Percentiles rank a stretch among this genome's conserved stretches.
phyloP scores from a whole-genome alignment of 1,284 basidiomycete genomes.

The Fomes fomentarius region DNA sequence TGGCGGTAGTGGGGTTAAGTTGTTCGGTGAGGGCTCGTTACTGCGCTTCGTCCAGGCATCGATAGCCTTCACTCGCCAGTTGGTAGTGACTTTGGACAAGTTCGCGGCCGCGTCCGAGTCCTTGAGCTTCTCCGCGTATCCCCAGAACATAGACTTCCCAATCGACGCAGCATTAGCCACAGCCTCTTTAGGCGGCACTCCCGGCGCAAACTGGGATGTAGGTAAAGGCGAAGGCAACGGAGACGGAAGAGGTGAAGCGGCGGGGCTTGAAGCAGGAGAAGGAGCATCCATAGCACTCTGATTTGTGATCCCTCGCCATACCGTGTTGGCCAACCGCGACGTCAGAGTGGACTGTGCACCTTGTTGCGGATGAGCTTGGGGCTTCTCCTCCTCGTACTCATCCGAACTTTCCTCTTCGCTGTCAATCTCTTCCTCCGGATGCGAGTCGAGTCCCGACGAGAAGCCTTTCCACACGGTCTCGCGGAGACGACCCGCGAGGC shows the following conservation, averaged over 20 bases:
- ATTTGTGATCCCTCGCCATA: constrained; percentile 78
- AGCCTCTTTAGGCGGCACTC: constrained; percentile 20
- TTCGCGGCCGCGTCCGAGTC: constrained; percentile 72
- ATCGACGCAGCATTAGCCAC: constrained; percentile 18
- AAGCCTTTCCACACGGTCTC: constrained; percentile 73
- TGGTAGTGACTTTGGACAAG: constrained; percentile 71
- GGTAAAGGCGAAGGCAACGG: constrained; percentile 35
- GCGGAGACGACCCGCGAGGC: constrained; percentile 58
- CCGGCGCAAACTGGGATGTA: constrained; percentile 26
- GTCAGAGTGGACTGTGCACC: constrained; percentile 43
- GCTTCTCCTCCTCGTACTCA: constrained; percentile 47
- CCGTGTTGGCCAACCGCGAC: constrained; percentile 57
- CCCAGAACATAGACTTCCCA: constrained; percentile 50
- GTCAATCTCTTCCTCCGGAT: constrained; percentile 35
- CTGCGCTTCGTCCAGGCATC: constrained; percentile 38
- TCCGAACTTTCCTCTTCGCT: constrained; percentile 38
- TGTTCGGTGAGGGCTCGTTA: constrained; percentile 14
- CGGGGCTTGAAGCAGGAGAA: constrained; percentile 43
- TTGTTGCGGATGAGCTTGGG: constrained; percentile 11
- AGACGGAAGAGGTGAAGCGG: constrained; percentile 37
- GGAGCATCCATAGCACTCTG: constrained; percentile 71
- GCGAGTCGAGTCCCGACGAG: constrained; percentile 32
- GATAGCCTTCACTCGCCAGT: constrained; percentile 67
- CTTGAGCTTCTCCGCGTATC: constrained; percentile 72
- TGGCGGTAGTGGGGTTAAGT: constrained; percentile 15